These are phyloP conservation scores for Penicillium angulare DNA, from an alignment of 495 filamentous ascomycete species.

Conservation along the genomic window DNA sequence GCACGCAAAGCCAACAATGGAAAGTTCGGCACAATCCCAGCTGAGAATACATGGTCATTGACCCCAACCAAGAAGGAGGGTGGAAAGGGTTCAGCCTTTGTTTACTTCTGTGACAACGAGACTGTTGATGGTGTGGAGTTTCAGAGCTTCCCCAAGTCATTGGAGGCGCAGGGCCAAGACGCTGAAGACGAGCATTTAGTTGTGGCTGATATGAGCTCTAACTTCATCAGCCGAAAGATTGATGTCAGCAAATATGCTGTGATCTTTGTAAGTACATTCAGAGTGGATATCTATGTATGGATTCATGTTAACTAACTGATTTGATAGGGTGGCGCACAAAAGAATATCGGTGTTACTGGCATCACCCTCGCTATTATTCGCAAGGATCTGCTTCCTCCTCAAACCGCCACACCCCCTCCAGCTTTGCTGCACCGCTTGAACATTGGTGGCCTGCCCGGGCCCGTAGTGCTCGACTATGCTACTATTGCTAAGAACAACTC, in stretches of 20 bases:
- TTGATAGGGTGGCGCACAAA: conserved; percentile 68
- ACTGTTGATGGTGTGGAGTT: conserved; percentile 88
- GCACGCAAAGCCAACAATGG: conserved; percentile 66
- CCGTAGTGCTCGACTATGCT: conserved; percentile 76
- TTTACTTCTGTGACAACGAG: conserved; percentile 94
- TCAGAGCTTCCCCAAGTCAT: conserved; percentile 64
- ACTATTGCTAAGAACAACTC: conserved; percentile 83
- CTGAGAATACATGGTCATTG: conserved; percentile 72
- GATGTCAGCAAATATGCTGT: conserved; percentile 68
- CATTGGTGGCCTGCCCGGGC: conserved; percentile 62
- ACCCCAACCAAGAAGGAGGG: conserved; percentile 55
- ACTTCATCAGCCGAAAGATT: conserved; percentile 56
- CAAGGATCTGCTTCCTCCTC: conserved; percentile 70
- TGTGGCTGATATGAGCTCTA: conserved; percentile 85
- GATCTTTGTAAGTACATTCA: conserved; percentile 31
- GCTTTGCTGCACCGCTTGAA: conserved; percentile 66
- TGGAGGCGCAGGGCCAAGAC: conserved; percentile 50
- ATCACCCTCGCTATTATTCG: conserved; percentile 80
- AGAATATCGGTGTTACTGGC: conserved; percentile 85
- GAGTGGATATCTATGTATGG: background rate
- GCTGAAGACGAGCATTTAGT: conserved; percentile 64
- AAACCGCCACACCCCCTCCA: conserved; percentile 53
- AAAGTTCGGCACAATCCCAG: conserved; percentile 86
- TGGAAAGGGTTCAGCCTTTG: conserved; percentile 61
- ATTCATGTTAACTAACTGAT: conserved; percentile 1